Conservation (phyloP, 2,329 filamentous ascomycete species). For the Xylariaceae sp. region DNA sequence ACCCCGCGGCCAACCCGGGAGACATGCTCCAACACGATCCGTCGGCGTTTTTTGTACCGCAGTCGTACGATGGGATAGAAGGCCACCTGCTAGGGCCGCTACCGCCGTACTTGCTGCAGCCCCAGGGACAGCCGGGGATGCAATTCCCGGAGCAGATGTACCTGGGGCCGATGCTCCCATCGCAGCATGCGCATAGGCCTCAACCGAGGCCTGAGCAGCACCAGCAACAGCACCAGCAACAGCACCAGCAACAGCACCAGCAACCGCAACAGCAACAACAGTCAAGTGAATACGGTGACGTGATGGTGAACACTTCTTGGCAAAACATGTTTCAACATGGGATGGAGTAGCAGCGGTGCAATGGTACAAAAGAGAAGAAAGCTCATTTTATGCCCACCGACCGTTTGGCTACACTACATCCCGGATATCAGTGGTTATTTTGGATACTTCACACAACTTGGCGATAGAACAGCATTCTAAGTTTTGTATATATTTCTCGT, state of each 20-base stretch:
- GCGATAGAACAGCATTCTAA: conserved; percentile 2
- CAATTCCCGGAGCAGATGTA: conserved; percentile 41
- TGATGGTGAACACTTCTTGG: conserved; percentile 38
- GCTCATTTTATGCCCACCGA: conserved; percentile 11
- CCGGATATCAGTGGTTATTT: too few relatives aligned
- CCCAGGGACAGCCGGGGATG: conserved; percentile 38
- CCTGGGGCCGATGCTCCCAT: conserved; percentile 37
- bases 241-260: too few relatives aligned
- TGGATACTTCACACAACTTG: too few relatives aligned
- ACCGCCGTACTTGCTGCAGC: conserved; percentile 64
- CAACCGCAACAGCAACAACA: conserved; percentile 34
- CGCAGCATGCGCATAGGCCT: conserved; percentile 29
- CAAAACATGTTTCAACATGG: conserved; percentile 27
- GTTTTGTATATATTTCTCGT: conserved; percentile 4
- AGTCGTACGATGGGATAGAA: conserved; percentile 60
- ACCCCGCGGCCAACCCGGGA: conserved; percentile 28
- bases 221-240: too few relatives aligned
- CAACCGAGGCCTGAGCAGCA: conserved; percentile 26
- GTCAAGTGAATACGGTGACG: conserved; percentile 42
- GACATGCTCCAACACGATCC: conserved; percentile 30
- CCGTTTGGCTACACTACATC: neutral
- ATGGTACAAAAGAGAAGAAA: conserved; percentile 9
- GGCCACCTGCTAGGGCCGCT: conserved; percentile 67
- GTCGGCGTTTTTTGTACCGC: conserved; percentile 47
- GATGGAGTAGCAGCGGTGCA: conserved; percentile 17